A percentile compares a stretch with the other conserved stretches of the same genome.
Evolutionary conservation across 1,139 yeast species (phyloP).

Genomic region (Nakaseomyces kungkrabaensis): DNA sequence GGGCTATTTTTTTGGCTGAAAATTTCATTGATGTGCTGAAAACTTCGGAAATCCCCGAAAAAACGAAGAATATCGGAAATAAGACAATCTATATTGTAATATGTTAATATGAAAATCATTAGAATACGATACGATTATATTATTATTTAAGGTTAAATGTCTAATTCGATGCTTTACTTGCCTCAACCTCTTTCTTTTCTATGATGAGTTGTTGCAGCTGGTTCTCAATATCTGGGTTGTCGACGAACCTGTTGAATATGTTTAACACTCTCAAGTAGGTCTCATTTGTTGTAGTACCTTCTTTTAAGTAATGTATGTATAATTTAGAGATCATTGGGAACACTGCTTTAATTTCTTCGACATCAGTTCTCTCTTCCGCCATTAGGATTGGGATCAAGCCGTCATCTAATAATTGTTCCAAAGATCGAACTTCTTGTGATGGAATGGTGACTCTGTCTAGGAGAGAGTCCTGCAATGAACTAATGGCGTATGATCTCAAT

Average conservation of each 20-base stretch:
- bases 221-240: conserved; percentile 33
- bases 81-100: too few species aligned
- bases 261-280: conserved; percentile 41
- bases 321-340: conserved; percentile 61
- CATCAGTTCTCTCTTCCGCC: conserved; percentile 52
- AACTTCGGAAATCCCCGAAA: neutral
- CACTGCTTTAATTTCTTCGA: conserved; percentile 37
- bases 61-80: too few species aligned
- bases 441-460: conserved; percentile 30
- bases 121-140: too few species aligned
- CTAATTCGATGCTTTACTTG: neutral
- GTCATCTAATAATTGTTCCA: conserved; percentile 53
- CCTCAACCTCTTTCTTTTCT: conserved; percentile 28
- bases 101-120: too few species aligned
- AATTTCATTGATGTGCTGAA: neutral
- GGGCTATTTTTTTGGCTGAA: too few species aligned
- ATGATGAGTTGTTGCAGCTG: conserved; percentile 33
- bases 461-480: conserved; percentile 41
- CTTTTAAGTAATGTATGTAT: conserved; percentile 48
- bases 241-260: conserved; percentile 39
- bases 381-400: conserved; percentile 64
- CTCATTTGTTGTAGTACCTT: conserved; percentile 34
- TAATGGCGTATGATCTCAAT: conserved; percentile 55
- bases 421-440: conserved; percentile 27
- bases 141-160: neutral